These are phyloP conservation scores for Sarocladium brachiariae DNA, from an alignment of 2,329 filamentous ascomycete genomes.

Conservation along the genomic window DNA sequence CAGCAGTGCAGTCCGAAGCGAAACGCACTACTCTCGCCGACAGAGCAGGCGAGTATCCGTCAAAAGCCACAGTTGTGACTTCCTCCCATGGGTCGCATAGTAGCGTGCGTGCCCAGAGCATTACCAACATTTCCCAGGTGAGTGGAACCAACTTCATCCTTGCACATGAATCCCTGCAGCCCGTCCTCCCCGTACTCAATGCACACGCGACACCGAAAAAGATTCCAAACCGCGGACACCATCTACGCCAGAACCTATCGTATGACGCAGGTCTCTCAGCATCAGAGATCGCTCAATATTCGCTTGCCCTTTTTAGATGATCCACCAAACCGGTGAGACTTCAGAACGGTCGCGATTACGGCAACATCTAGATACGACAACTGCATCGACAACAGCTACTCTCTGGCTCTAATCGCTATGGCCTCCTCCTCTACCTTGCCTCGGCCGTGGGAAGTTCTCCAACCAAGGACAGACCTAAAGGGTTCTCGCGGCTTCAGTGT, in stretches of 20 bases:
- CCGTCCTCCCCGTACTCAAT: neutral
- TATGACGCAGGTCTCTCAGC: neutral
- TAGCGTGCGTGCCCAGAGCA: conserved; percentile 6
- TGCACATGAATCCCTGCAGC: conserved; percentile 2
- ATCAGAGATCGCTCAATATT: too few relatives aligned
- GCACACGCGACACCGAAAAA: conserved; percentile 1
- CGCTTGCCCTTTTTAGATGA: too few relatives aligned
- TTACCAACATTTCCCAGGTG: conserved; percentile 7
- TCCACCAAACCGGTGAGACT: too few relatives aligned
- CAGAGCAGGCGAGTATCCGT: conserved; percentile 43
- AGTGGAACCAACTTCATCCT: conserved; percentile 6
- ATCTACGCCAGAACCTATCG: neutral
- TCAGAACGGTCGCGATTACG: neutral
- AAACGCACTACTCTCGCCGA: conserved; percentile 56
- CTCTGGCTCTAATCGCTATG: too few relatives aligned
- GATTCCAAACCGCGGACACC: neutral
- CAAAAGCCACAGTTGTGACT: conserved; percentile 31
- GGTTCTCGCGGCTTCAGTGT: neutral
- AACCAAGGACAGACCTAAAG: neutral
- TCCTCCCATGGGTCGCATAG: conserved; percentile 21
- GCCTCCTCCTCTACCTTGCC: too few relatives aligned
- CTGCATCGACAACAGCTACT: too few relatives aligned
- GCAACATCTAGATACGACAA: too few relatives aligned
- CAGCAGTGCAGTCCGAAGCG: conserved; percentile 47
- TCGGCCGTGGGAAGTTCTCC: neutral